These are phyloP conservation scores for Yarrowia sp. DNA, from an alignment of 805 yeast species.

Conservation along the genomic window DNA sequence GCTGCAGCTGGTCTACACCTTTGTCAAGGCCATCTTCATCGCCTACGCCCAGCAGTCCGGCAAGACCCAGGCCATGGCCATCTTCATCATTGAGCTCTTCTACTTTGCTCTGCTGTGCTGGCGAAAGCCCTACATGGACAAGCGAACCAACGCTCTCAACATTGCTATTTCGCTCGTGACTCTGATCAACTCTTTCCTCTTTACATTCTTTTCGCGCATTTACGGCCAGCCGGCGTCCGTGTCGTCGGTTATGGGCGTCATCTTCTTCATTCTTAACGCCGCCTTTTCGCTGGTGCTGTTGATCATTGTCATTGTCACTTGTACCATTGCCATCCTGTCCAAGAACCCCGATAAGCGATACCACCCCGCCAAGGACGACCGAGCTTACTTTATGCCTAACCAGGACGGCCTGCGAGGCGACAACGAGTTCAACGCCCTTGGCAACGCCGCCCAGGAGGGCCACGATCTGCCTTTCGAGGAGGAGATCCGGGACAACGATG, in stretches of 20 bases:
- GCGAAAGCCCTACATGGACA: conserved; percentile 89
- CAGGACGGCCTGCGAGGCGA: conserved; percentile 38
- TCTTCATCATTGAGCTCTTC: conserved; percentile 71
- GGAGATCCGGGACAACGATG: background rate
- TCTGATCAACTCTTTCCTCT: conserved; percentile 79
- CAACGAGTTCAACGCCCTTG: conserved; percentile 69
- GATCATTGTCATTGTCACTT: conserved; percentile 82
- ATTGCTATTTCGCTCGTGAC: conserved; percentile 78
- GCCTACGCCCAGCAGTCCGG: conserved; percentile 83
- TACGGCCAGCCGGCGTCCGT: conserved; percentile 83
- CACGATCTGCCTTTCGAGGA: conserved; percentile 18
- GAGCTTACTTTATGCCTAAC: conserved; percentile 75
- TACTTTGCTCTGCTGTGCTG: conserved; percentile 65
- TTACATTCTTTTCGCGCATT: conserved; percentile 80
- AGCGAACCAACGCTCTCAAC: conserved; percentile 87
- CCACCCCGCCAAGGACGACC: conserved; percentile 94
- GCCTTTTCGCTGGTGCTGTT: conserved; percentile 77
- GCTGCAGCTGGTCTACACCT: conserved; percentile 57
- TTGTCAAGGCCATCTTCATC: conserved; percentile 42
- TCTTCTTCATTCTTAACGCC: conserved; percentile 86
- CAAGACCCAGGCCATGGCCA: conserved; percentile 72
- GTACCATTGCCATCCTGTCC: conserved; percentile 76
- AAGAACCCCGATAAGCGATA: conserved; percentile 94
- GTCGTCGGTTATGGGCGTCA: conserved; percentile 88
- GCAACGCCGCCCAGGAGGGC: conserved; percentile 42